A percentile compares a stretch with the other conserved stretches of the same genome.
These are phyloP conservation scores for Agrostemma githago DNA, from an alignment of 148 eudicot species.

Conservation along the genomic window DNA sequence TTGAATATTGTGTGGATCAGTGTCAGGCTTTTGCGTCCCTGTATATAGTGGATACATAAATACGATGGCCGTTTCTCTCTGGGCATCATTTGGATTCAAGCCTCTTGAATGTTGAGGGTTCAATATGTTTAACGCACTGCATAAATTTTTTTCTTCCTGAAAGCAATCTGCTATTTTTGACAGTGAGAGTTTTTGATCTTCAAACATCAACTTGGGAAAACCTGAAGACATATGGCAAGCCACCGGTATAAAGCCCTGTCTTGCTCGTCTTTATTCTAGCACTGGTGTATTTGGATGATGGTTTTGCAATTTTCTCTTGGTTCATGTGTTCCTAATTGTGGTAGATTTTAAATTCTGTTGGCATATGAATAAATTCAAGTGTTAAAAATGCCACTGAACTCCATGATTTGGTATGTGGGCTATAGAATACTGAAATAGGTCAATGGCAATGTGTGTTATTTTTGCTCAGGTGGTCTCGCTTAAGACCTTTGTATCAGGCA, in stretches of 20 bases:
- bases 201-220: conserved; percentile 75
- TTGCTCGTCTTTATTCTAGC: conserved; percentile 2
- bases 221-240: conserved; percentile 94
- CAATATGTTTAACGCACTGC: neutral
- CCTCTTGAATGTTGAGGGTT: neutral
- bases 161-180: conserved; percentile 10
- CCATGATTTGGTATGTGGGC: neutral
- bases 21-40: neutral
- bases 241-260: conserved; percentile 64
- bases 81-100: neutral
- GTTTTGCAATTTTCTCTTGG: neutral
- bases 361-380: conserved; percentile 1
- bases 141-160: neutral
- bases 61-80: neutral
- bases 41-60: neutral
- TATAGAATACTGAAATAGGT: neutral
- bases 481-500: neutral
- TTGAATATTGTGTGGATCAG: neutral
- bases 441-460: neutral
- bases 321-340: neutral
- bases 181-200: conserved; percentile 91
- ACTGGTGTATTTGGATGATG: neutral
- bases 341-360: neutral
- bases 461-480: neutral
- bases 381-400: conserved; percentile 1